A percentile compares a stretch with the other conserved stretches of the same genome.
phyloP scores from a whole-genome alignment of 345 rosid genomes.

The Syzygium jambos region DNA sequence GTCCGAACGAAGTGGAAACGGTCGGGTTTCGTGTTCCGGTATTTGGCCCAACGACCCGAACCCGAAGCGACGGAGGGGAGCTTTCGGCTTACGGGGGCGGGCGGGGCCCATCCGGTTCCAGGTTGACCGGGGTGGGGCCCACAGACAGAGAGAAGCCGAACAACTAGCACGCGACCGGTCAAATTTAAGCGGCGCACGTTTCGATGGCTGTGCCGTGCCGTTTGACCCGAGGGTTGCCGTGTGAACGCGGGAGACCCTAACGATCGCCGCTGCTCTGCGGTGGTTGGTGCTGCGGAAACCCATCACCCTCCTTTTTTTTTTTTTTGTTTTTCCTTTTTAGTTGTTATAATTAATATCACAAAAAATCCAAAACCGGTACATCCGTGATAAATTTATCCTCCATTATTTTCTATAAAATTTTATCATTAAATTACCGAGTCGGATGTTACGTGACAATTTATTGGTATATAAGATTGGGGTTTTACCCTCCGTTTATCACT shows the following conservation, averaged over 20 bases:
- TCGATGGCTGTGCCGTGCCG: neutral
- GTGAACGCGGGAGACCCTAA: neutral
- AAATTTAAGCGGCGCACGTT: neutral
- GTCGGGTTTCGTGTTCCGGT: neutral
- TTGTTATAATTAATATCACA: no score
- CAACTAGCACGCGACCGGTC: neutral
- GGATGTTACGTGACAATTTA: no score
- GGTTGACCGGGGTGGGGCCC: neutral
- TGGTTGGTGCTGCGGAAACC: neutral
- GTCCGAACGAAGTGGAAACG: neutral
- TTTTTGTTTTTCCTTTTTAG: neutral
- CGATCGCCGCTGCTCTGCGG: neutral
- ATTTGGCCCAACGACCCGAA: neutral
- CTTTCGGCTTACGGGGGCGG: neutral
- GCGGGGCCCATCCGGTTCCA: neutral
- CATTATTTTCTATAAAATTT: no score
- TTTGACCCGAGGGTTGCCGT: neutral
- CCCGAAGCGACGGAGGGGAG: neutral
- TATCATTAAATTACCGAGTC: no score
- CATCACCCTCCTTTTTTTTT: neutral
- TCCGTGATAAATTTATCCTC: no score
- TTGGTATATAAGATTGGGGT: no score
- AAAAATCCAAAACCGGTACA: no score
- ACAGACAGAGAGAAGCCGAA: neutral
- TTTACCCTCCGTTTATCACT: no score